Base-by-base conservation (phyloP, 768 basidiomycete species). In the Trichaptum fuscoviolaceum region DNA sequence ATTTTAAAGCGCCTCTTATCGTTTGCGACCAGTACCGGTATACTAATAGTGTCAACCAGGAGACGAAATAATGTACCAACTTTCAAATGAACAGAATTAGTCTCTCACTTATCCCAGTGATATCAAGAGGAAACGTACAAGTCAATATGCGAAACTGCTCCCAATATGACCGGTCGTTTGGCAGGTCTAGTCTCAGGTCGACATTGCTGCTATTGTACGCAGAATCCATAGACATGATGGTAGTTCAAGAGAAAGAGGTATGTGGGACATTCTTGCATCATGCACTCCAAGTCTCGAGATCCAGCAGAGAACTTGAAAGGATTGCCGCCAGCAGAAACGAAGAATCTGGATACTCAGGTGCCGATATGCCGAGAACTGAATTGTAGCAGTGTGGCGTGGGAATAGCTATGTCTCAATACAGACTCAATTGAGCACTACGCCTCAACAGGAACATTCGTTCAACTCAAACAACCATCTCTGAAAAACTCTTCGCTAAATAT, bases 1-100 rank as follows among this genome's bases (percentile, higher is more conserved):
- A 60, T 67, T 34, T 65, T 65, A 24, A 64, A 60, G 6, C 66
- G 18, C 10, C 66, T 63, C 34, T n/a, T 23, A n/a, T 42, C 35
- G 9, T 36, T 60, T 60, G 62, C 62, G 18, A 66, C 17, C 24
- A 42, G 34, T 23, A 52, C 26, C n/a, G 57, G 30, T 27, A 64
- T 9, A 35, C 52, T 52, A 4, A 66, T 52, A 2, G 63, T 36
- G 18, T 64, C 66, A 24, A 66, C 57, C 20, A 63, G 35, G 36
- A 36, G 57, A 20, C 61, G 62, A 64, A 66, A 57, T 42, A 64
- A n/a, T 15, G 58, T 27, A 23, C 62, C n/a, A 18, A 35, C 66
- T 66, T 20, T 4, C 42, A 52, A 52, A 2, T 12, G 5, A 52
- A 20, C 42, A 52, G 12, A 52, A 8, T 8, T 8, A 52, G 20